Base-by-base conservation (phyloP, 768 basidiomycete species). In the Pisolithus albus region DNA sequence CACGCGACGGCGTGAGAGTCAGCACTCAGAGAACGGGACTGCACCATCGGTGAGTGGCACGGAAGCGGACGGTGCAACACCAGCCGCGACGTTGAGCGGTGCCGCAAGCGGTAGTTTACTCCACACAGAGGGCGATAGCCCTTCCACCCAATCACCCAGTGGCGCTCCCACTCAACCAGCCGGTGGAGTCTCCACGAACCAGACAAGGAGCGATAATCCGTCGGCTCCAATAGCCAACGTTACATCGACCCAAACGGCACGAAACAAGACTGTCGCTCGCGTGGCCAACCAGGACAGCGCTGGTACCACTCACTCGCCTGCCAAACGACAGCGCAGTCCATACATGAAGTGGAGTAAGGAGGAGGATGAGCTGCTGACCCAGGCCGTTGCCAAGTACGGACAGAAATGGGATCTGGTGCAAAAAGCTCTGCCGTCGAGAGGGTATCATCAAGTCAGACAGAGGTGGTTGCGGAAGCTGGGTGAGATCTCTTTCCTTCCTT, bases 331-430 rank as follows among this genome's bases (percentile, higher is more conserved):
- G 40, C 60, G 71, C 30, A 73, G 69, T 51, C 70, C 73, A 8
- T 74, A 74, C 49, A 59, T 71, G 46, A 73, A 73, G 46, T 73
- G 73, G 72, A 74, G 63, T 21, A 73, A 68, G 47, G 72, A 73
- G 50, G 73, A 73, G 47, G 72, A 73, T 37, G 72, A 72, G 19
- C 59, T 73, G 2, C 60, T 74, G 18, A 30, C 23, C 5, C 38
- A 72, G 70, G 71, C 71, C 5, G 71, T 72, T 3, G 62, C 67
- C 5, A 72, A 72, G 57, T 61, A 72, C 24, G 70, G 71, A 28
- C 70, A 72, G 51, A 62, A 68, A 52, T 65, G 70, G 70, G 70
- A 74, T 39, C 47, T 73, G 46, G 70, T 75, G 28, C 71, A 72
- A 60, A 72, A 71, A 44, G 68, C 68, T 7, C 52, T 74, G 41